These are phyloP conservation scores for Podospora bellae-mahoneyi DNA, from an alignment of 495 filamentous ascomycete genomes.

Conservation along the genomic window DNA sequence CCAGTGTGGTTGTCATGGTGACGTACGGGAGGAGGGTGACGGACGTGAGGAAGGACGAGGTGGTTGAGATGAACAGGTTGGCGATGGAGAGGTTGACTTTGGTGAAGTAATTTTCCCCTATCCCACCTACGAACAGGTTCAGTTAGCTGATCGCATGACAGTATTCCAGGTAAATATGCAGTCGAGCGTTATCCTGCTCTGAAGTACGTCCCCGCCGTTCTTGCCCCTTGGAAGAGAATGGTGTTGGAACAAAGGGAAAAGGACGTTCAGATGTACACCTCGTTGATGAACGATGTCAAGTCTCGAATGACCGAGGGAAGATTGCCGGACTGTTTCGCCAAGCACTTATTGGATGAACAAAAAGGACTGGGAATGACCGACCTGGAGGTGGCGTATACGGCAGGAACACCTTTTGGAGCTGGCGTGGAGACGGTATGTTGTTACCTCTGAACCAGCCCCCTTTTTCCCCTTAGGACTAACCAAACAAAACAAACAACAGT, in stretches of 20 bases:
- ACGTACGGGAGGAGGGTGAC: conserved; percentile 58
- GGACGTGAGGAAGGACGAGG: conserved; percentile 48
- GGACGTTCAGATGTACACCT: conserved; percentile 51
- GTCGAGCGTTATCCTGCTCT: conserved; percentile 57
- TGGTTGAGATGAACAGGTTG: conserved; percentile 49
- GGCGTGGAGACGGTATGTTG: conserved; percentile 59
- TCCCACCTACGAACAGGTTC: not conserved
- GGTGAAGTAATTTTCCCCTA: conserved; percentile 42
- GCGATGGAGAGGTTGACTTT: conserved; percentile 57
- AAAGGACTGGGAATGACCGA: conserved; percentile 47
- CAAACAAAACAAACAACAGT: conserved; percentile 29
- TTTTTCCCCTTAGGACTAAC: not conserved
- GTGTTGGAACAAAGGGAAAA: conserved; percentile 49
- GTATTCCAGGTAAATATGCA: conserved; percentile 55
- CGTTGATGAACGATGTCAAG: conserved; percentile 43
- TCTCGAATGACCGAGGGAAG: conserved; percentile 33
- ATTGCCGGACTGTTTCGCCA: conserved; percentile 49
- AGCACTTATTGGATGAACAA: conserved; percentile 48
- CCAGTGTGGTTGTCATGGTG: conserved; percentile 56
- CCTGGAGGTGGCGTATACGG: conserved; percentile 54
- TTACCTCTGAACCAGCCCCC: conserved; percentile 13
- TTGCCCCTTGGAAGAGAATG: conserved; percentile 57
- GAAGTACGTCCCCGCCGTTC: conserved; percentile 48
- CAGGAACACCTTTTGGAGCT: conserved; percentile 59
- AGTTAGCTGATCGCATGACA: not conserved